Conservation (phyloP, 2,329 filamentous ascomycete genomes). For the Albophoma yamanashiensis region DNA sequence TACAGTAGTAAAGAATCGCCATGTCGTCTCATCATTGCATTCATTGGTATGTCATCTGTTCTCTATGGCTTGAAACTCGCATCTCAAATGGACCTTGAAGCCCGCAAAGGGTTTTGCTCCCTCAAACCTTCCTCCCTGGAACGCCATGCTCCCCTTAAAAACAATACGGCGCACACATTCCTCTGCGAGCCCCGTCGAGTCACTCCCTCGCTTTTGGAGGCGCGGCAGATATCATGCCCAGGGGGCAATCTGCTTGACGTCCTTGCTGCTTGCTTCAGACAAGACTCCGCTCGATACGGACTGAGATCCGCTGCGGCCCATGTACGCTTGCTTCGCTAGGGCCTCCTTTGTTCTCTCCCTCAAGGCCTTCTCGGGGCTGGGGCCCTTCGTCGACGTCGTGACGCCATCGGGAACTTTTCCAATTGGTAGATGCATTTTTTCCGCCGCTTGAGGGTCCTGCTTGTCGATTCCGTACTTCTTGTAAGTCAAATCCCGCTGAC, state of each 20-base stretch:
- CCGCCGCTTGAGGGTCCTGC: conserved; percentile 30
- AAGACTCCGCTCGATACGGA: conserved; percentile 26
- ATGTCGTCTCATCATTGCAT: not conserved
- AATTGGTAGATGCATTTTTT: conserved; percentile 35
- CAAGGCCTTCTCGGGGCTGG: conserved; percentile 33
- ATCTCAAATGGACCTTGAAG: not conserved
- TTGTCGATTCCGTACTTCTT: conserved; percentile 31
- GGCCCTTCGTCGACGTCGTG: conserved; percentile 33
- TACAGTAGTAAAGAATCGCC: not conserved
- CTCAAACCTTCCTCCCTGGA: too few species aligned
- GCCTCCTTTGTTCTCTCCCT: conserved; percentile 13
- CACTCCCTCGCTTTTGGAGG: not conserved
- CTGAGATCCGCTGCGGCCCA: conserved; percentile 13
- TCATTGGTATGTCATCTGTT: not conserved
- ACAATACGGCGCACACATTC: conserved; percentile 1
- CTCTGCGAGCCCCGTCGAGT: not conserved
- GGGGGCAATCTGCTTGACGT: conserved; percentile 19
- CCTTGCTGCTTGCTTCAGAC: conserved; percentile 17
- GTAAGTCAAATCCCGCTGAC: conserved; percentile 32
- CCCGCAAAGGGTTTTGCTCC: too few species aligned
- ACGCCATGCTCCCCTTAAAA: not conserved
- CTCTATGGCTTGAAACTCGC: not conserved
- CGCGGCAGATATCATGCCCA: conserved; percentile 12
- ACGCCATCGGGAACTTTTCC: conserved; percentile 32
- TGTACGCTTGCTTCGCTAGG: conserved; percentile 16